phyloP scores from a whole-genome alignment of 805 yeast genomes.

The Naumovozyma castellii region DNA sequence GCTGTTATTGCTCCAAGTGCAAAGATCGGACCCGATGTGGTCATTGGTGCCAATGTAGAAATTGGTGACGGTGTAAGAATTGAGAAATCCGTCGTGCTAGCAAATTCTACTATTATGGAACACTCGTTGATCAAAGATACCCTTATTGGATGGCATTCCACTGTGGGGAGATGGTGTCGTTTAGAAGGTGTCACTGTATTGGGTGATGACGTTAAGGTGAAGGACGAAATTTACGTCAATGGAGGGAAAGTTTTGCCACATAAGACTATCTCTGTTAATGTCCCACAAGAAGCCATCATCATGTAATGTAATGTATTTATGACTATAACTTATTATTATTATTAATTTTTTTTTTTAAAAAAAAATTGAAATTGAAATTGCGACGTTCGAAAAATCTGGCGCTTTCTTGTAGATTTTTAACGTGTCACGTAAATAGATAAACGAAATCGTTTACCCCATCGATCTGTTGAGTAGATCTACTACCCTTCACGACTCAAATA shows the following conservation, averaged over 20 bases:
- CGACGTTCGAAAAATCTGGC: too few relatives aligned
- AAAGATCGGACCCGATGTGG: constrained; percentile 96
- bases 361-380: too few relatives aligned
- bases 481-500: too few relatives aligned
- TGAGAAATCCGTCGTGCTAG: constrained; percentile 85
- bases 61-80: constrained; percentile 98
- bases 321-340: background rate
- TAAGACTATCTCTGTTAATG: constrained; percentile 90
- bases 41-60: constrained; percentile 90
- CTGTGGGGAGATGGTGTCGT: constrained; percentile 98
- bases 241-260: constrained; percentile 99
- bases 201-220: constrained; percentile 97
- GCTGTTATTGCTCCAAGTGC: constrained; percentile 89
- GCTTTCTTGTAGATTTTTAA: too few relatives aligned
- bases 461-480: too few relatives aligned
- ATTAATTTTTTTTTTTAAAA: background rate
- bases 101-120: constrained; percentile 85
- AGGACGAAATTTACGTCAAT: constrained; percentile 96
- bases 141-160: constrained; percentile 98
- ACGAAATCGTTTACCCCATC: too few relatives aligned
- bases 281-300: constrained; percentile 95
- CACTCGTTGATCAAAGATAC: constrained; percentile 97
- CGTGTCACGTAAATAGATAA: too few relatives aligned
- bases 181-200: constrained; percentile 94
- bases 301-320: constrained; percentile 49